A percentile compares a stretch with the other conserved stretches of the same genome.
Conservation (phyloP, 2,329 filamentous ascomycete genomes). For the Botryotinia globosa region DNA sequence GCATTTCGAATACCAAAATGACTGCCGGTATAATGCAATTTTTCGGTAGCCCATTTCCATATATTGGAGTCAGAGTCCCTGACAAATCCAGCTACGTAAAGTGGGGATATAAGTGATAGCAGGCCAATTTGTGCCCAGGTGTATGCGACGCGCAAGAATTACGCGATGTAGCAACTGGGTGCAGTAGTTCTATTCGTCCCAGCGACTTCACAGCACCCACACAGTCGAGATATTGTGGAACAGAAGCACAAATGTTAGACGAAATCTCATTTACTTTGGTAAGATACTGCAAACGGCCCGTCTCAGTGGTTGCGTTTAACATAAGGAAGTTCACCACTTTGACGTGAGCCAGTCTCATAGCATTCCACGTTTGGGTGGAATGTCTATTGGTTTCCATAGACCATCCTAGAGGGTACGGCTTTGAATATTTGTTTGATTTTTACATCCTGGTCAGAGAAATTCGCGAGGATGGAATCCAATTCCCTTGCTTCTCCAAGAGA, state of each 20-base stretch:
- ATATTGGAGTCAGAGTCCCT: not conserved
- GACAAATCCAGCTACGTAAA: constrained; percentile 21
- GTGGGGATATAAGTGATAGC: constrained; percentile 24
- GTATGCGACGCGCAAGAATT: not conserved
- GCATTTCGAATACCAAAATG: constrained; percentile 27
- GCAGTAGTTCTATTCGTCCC: not conserved
- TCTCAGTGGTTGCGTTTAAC: not conserved
- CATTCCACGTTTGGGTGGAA: constrained; percentile 23
- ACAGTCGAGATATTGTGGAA: constrained; percentile 24
- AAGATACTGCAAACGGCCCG: not conserved
- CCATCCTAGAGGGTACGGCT: constrained; percentile 4
- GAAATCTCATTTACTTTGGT: constrained; percentile 13
- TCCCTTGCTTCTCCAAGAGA: constrained; percentile 5
- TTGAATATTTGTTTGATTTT: constrained; percentile 12
- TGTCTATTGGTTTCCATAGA: constrained; percentile 17
- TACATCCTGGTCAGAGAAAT: not conserved
- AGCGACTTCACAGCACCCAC: not conserved
- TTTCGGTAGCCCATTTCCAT: constrained; percentile 21
- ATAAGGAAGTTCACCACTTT: constrained; percentile 19
- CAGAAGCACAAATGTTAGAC: constrained; percentile 22
- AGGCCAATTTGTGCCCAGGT: constrained; percentile 5
- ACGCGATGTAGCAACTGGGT: not conserved
- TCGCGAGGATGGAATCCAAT: constrained; percentile 17
- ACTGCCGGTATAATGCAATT: constrained; percentile 20
- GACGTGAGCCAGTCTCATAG: constrained; percentile 20